Conservation (phyloP, 768 basidiomycete genomes). For the Leccinum uliginosum region DNA sequence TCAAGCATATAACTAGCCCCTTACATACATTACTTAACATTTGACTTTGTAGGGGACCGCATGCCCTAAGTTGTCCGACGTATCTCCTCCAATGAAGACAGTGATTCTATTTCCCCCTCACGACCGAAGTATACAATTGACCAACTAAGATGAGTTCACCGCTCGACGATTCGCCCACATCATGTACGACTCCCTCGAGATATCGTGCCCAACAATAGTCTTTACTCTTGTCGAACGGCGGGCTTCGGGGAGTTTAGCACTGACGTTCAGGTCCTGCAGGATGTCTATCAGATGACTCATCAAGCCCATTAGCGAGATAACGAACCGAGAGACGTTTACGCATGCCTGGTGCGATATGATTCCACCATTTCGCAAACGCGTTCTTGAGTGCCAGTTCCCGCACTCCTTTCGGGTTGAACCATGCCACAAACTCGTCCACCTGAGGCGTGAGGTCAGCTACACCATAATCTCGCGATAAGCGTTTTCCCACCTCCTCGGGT, state of each 20-base stretch:
- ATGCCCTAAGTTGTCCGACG: neutral
- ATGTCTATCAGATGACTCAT: conserved; percentile 7
- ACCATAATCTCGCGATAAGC: neutral
- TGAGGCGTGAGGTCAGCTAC: conserved; percentile 30
- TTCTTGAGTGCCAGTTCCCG: conserved; percentile 82
- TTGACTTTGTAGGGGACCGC: neutral
- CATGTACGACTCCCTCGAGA: conserved; percentile 82
- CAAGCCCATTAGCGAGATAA: conserved; percentile 9
- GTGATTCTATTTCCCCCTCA: neutral
- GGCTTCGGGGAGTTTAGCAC: conserved; percentile 70
- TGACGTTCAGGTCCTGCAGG: conserved; percentile 62
- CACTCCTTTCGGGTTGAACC: conserved; percentile 90
- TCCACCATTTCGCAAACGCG: conserved; percentile 77
- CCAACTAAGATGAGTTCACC: conserved; percentile 31
- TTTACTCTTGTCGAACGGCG: conserved; percentile 74
- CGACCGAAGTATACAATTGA: conserved; percentile 1
- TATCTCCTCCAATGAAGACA: neutral
- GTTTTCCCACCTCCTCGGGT: conserved; percentile 66
- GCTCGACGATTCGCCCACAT: conserved; percentile 82
- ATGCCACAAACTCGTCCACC: conserved; percentile 79
- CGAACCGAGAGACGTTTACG: conserved; percentile 71
- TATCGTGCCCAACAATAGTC: conserved; percentile 52
- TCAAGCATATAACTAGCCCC: neutral
- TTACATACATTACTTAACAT: neutral
- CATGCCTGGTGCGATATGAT: conserved; percentile 75